These are phyloP conservation scores for Diaporthe helianthi DNA, from an alignment of 2,329 filamentous ascomycete genomes.

Conservation along the genomic window DNA sequence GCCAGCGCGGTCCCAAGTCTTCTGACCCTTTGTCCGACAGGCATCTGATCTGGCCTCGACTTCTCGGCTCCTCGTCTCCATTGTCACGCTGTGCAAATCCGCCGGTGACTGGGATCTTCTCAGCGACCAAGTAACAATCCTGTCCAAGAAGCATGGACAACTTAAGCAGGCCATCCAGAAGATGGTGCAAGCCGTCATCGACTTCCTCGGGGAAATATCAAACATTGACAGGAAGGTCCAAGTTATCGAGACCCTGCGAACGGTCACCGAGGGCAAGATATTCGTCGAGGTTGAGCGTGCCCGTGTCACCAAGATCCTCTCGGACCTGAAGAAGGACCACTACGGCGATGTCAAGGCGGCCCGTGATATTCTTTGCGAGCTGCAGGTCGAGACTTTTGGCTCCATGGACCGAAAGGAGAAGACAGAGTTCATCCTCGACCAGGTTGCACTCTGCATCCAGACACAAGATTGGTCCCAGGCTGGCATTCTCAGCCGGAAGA, in stretches of 20 bases:
- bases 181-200: constrained; percentile 98
- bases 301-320: constrained; percentile 91
- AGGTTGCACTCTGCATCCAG: constrained; percentile 94
- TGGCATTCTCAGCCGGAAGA: constrained; percentile 92
- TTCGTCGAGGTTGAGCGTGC: constrained; percentile 99
- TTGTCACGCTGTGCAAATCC: constrained; percentile 94
- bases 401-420: constrained; percentile 98
- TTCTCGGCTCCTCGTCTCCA: constrained; percentile 83
- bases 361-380: constrained; percentile 91
- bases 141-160: constrained; percentile 99
- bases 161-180: constrained; percentile 98
- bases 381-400: constrained; percentile 98
- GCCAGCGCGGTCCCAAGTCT: not conserved
- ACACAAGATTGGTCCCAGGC: constrained; percentile 96
- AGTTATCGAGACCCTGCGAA: constrained; percentile 92
- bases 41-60: constrained; percentile 96
- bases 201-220: constrained; percentile 86
- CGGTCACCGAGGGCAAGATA: constrained; percentile 99
- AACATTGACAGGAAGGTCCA: constrained; percentile 87
- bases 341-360: constrained; percentile 84
- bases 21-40: constrained; percentile 52
- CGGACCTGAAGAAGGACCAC: constrained; percentile 96
- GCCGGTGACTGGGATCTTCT: constrained; percentile 91
- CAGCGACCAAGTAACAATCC: constrained; percentile 93
- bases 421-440: constrained; percentile 97